Evolutionary conservation across 2,329 filamentous ascomycete genomes (phyloP).

Genomic region (Aspergillus fischeri): DNA sequence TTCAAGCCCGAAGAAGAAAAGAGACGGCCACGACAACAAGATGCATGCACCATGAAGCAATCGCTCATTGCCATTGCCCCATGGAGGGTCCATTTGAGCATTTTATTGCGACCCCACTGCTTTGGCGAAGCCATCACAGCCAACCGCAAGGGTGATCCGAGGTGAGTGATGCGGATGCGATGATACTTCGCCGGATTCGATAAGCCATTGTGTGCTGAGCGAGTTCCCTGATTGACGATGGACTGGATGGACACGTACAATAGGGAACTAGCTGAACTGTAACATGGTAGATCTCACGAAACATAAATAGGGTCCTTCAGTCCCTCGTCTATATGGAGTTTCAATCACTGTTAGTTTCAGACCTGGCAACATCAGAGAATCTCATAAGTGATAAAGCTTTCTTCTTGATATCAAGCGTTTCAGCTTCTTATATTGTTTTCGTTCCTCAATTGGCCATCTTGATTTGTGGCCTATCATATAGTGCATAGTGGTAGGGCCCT

Average conservation of each 20-base stretch:
- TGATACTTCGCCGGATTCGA: conserved; percentile 29
- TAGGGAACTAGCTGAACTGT: conserved; percentile 16
- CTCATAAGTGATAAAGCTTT: conserved; percentile 20
- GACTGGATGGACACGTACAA: conserved; percentile 18
- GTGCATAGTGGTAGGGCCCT: conserved; percentile 21
- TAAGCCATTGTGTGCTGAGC: conserved; percentile 30
- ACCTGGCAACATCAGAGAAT: conserved; percentile 18
- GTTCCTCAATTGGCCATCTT: conserved; percentile 19
- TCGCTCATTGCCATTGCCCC: conserved; percentile 29
- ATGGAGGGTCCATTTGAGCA: conserved; percentile 28
- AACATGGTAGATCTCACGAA: conserved; percentile 26
- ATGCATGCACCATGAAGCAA: conserved; percentile 37
- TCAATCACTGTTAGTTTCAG: conserved; percentile 32
- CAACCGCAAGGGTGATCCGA: conserved; percentile 29
- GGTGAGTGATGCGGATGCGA: conserved; percentile 25
- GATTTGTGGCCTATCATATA: conserved; percentile 33
- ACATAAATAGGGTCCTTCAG: conserved; percentile 38
- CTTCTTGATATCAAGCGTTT: conserved; percentile 19
- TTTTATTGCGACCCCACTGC: conserved; percentile 34
- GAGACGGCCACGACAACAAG: conserved; percentile 36
- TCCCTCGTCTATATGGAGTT: conserved; percentile 25
- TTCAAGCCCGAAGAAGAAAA: conserved; percentile 24
- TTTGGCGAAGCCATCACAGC: conserved; percentile 25
- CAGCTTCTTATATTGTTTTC: conserved; percentile 17
- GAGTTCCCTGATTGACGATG: conserved; percentile 25